Evolutionary conservation across 2,329 filamentous ascomycete genomes (phyloP), one percentile per base, ranked within the genome.

Genomic region (Claviceps sp.): DNA sequence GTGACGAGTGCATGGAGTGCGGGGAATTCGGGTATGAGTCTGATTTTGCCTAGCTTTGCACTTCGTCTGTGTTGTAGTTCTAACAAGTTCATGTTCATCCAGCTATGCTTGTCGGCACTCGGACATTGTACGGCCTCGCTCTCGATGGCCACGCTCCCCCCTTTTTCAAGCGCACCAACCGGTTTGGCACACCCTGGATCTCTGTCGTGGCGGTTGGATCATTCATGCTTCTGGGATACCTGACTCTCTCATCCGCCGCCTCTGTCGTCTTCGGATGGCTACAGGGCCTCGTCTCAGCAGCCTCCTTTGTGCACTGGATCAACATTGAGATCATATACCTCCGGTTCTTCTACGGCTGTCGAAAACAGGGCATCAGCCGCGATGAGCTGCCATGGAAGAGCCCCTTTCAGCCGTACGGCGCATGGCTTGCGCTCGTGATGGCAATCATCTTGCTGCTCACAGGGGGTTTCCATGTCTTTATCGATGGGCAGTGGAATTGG

Each of bases 391-490:
- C 75, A 0, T 78, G 71, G 66, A 63, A 61, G 45, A 70, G 71
- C 0, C 64, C 66, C 2, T 58, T 70, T 9, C 75, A 78, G 62
- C 75, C 83, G 0, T 85, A 79, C 62, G 79, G 76, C 8, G 75
- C 82, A 0, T 84, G 73, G 60, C 63, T 76, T 49, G 72, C 73
- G 14, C 72, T 87, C 6, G 63, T 74, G 9, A 62, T 76, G 20
- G 74, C 85, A 55, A 62, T 63, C 1, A 65, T 84, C 41, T 67
- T 87, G 16, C 74, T 73, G 4, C 64, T 87, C 8, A 81, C 84
- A 58, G 86, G 86, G 60, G 84, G 83, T 1, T 88, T 87, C 63
- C 74, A 78, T 45, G 76, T 83, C 36, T 88, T 88, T 65, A 82
- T 81, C 65, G 76, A 79, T 0, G 68, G 70, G 16, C 68, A 79